Percentiles rank a stretch among this genome's conserved stretches.
These are phyloP conservation scores for Tricholoma matsutake DNA, from an alignment of 768 basidiomycete genomes.

Conservation along the genomic window DNA sequence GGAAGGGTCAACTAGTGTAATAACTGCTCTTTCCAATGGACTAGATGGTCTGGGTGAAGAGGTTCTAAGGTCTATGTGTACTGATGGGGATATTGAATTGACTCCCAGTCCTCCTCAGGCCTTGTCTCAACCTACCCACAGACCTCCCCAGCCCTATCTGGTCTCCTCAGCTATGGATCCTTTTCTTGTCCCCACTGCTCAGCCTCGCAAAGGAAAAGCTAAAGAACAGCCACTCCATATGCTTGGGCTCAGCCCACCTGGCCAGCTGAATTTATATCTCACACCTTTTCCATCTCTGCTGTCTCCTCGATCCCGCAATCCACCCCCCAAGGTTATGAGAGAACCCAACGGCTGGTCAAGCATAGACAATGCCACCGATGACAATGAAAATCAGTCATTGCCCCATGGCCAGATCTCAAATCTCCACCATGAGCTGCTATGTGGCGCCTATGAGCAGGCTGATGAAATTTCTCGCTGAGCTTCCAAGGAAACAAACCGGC, in stretches of 20 bases:
- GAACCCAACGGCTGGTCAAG: not conserved
- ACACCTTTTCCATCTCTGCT: not conserved
- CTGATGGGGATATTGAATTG: not conserved
- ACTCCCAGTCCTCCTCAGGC: not conserved
- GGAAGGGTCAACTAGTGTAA: not conserved
- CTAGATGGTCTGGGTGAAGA: not conserved
- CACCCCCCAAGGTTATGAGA: no score
- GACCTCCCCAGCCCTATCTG: no score
- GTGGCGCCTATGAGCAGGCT: not conserved
- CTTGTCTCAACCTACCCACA: no score
- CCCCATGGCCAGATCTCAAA: not conserved
- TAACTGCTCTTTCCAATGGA: not conserved
- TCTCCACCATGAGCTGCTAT: constrained; percentile 1
- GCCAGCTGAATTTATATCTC: not conserved
- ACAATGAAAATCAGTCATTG: not conserved
- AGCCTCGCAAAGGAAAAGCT: not conserved
- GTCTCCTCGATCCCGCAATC: not conserved
- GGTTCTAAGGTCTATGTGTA: not conserved
- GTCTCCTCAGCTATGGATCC: not conserved
- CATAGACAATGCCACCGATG: not conserved
- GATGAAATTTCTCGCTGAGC: not conserved
- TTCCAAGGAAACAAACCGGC: not conserved
- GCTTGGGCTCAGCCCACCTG: not conserved
- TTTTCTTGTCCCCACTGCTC: not conserved
- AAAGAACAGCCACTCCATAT: not conserved